These are phyloP conservation scores for Lizanozyma gosingica DNA, from an alignment of 1,139 yeast genomes.

Conservation along the genomic window DNA sequence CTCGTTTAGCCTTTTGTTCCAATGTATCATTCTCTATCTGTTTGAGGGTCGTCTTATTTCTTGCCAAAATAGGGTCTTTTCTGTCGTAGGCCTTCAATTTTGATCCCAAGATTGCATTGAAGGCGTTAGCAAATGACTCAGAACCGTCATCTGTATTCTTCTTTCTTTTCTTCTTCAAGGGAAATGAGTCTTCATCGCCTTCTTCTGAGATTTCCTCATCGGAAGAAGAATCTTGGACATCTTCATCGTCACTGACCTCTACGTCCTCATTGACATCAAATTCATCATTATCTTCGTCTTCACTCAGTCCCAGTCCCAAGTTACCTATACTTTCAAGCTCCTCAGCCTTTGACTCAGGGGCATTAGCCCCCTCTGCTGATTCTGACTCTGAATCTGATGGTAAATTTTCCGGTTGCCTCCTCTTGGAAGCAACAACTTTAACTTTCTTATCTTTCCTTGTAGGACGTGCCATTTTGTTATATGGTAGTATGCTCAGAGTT, in stretches of 20 bases:
- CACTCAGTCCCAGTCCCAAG: not conserved
- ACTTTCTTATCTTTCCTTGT: not conserved
- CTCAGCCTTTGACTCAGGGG: too few relatives aligned
- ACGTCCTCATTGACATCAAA: not conserved
- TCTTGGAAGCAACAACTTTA: not conserved
- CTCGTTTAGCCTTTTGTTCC: constrained; percentile 75
- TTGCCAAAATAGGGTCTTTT: constrained; percentile 80
- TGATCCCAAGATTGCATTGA: constrained; percentile 77
- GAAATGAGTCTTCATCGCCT: constrained; percentile 35
- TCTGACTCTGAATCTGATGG: not conserved
- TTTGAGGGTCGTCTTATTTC: constrained; percentile 60
- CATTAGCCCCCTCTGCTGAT: not conserved
- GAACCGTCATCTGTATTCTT: constrained; percentile 59
- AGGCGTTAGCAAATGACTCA: constrained; percentile 69
- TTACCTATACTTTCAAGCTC: too few relatives aligned
- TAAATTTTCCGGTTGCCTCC: not conserved
- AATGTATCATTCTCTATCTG: constrained; percentile 74
- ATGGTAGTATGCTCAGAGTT: too few relatives aligned
- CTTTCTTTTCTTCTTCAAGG: constrained; percentile 42
- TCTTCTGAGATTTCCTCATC: constrained; percentile 15
- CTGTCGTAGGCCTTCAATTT: constrained; percentile 83
- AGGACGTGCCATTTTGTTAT: not conserved
- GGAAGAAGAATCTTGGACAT: constrained; percentile 4
- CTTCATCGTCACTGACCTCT: not conserved
- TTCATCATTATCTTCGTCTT: not conserved